Evolutionary conservation across 768 basidiomycete species (phyloP), one percentile per base, ranked within the genome.

Genomic region (Rhodotorula toruloides): DNA sequence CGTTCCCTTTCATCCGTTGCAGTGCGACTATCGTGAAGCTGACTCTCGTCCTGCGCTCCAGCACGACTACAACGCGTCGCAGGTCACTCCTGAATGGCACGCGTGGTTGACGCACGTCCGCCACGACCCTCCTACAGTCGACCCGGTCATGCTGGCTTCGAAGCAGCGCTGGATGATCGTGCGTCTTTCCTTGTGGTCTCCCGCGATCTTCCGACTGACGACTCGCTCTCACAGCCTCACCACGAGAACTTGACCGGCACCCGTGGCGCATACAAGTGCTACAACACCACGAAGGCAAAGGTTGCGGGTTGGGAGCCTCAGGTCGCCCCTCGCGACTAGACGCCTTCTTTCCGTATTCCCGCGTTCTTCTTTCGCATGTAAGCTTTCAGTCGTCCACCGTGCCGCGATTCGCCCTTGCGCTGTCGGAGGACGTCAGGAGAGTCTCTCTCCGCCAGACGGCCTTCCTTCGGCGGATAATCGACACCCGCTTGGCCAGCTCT

Each of bases 61-160:
- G 68, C 61, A 92, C 75, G 84, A 91, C 68, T 86, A 82, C 79
- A 88, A 97, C 74, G 90, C 89, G n/a, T 83, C 90, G 0, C 94
- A 99, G 81, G 86, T 96, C 42, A 89, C 91, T 22, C 84, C 93
- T 1, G 92, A 94, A 79, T 97, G 94, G 94, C 94, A 96, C 80
- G 86, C 92, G 9, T 98, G 93, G 93, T 79, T 97, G 43, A 82
- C 83, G 16, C 91, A 96, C 76, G 96, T 94, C 74, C 88, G 94
- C 54, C 84, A 86, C 71, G 84, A 86, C 32, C 83, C 91, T 9
- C 94, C 94, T 1, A 80, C 82, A 1, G 81, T 87, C 64, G 94
- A 98, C 74, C 76, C 81, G 2, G 79, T 90, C 32, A 80, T 94
- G 78, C 83, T 87, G 74, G 83, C 81, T 64, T 72, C 82, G 44